Percentiles rank a stretch among this genome's conserved stretches.
These are phyloP conservation scores for Lobosporangium transversale DNA, from an alignment of 192 early-diverging fungal genomes.

Conservation along the genomic window DNA sequence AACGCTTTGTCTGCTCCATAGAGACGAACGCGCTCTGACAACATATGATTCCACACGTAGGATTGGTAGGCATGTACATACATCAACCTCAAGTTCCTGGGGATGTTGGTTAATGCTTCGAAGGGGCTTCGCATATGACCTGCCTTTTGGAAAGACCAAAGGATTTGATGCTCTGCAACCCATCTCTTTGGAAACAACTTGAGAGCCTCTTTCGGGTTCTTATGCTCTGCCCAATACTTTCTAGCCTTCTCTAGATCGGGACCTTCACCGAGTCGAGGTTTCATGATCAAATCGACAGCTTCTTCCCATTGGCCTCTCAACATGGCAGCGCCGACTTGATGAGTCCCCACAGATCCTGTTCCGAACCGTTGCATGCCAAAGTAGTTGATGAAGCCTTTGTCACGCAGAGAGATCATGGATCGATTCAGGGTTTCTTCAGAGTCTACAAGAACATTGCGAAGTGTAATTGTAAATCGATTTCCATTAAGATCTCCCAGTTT, in stretches of 20 bases:
- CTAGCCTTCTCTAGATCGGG: slow-evolving; percentile 72
- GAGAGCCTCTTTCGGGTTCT: slow-evolving; percentile 70
- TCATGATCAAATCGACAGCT: slow-evolving; percentile 84
- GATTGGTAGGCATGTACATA: slow-evolving; percentile 98
- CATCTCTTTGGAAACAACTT: slow-evolving; percentile 71
- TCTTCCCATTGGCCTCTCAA: slow-evolving; percentile 76
- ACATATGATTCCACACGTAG: slow-evolving; percentile 91
- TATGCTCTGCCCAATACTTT: slow-evolving; percentile 68
- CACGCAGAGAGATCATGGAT: slow-evolving; percentile 72
- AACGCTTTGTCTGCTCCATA: slow-evolving; percentile 75
- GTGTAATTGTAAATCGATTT: slow-evolving; percentile 89
- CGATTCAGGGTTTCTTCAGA: slow-evolving; percentile 57
- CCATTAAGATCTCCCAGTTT: slow-evolving; percentile 88
- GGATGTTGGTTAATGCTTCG: slow-evolving; percentile 79
- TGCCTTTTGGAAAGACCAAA: slow-evolving; percentile 65
- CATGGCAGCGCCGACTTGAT: slow-evolving; percentile 81
- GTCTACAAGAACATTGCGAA: slow-evolving; percentile 69
- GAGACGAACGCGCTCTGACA: slow-evolving; percentile 72
- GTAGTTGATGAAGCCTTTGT: slow-evolving; percentile 95
- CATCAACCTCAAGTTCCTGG: slow-evolving; percentile 86
- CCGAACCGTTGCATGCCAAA: slow-evolving; percentile 99
- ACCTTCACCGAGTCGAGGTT: slow-evolving; percentile 80
- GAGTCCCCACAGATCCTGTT: slow-evolving; percentile 81
- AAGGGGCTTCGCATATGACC: slow-evolving; percentile 57
- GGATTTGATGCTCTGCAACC: slow-evolving; percentile 78